Evolutionary conservation across 345 rosid species (phyloP), one percentile per base, ranked within the genome.

Genomic region (Eucalyptus regnans): DNA sequence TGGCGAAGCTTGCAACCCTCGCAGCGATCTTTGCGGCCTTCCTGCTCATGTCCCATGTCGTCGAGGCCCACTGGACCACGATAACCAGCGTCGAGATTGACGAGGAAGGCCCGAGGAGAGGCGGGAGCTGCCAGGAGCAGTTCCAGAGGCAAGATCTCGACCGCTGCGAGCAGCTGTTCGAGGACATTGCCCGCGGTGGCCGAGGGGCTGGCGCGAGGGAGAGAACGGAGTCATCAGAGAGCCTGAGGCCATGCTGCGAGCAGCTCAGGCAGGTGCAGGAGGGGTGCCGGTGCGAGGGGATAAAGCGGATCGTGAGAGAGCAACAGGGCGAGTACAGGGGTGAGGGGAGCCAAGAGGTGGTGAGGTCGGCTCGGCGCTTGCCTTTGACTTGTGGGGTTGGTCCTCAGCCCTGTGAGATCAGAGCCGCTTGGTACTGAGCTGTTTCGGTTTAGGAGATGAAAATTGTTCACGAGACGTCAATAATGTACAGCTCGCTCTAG

Each of bases 401-500:
- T 25, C 89, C 89, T 54, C 89, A 88, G 87, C 25, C 22, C 16
- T 88, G 89, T 84, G 89, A 88, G 86, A 88, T 88, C 87, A 58
- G 80, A 37, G 89, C 89, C 89, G 48, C 84, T n/a, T 88, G 88
- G 88, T 87, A 25, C 58, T 66, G 23, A 87, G 81, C 2, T 33
- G 12, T 43, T 48, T 12, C 51, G 41, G 27, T 8, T 50, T 86
- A 86, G 58, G 87, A 9, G 87, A 44, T 86, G 87, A 86, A 86
- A 29, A 43, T 44, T 33, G 87, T 0, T 52, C 51, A 48, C 50
- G 58, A 66, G 79, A 66, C 1, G 79, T 66, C 33, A 31, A 66
- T 66, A 66, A 66, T 66, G 79, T 31, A 31, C 79, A 66, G 76
- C 16, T 64, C 10, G 37, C 76, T 64, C 76, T 64, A 64, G 76